Conservation (phyloP, 176 grass and related monocot genomes). For the Neostapfia colusana region DNA sequence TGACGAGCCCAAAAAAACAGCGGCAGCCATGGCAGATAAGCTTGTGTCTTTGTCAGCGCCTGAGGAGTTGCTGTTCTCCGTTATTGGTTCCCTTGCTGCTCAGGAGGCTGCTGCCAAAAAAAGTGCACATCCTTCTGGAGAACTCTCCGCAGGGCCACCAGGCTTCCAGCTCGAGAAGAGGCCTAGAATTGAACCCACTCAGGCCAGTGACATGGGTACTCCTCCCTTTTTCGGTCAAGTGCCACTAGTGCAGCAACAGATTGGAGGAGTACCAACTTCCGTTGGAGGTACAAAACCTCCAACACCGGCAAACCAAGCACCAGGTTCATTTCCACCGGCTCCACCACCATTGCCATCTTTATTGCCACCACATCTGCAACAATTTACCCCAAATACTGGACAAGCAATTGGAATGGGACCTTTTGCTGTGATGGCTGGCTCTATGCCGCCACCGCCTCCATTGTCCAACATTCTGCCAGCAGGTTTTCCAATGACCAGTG, state of each 20-base stretch:
- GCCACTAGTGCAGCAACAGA: conserved; percentile 48
- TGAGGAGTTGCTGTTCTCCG: conserved; percentile 50
- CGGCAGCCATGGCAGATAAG: conserved; percentile 91
- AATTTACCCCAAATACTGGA: conserved; percentile 57
- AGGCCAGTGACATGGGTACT: conserved; percentile 42
- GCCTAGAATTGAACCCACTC: conserved; percentile 55
- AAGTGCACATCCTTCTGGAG: conserved; percentile 36
- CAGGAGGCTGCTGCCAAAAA: conserved; percentile 69
- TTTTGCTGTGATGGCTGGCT: conserved; percentile 48
- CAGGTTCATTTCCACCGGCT: conserved; percentile 52
- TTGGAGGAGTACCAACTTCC: conserved; percentile 42
- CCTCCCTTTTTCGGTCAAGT: conserved; percentile 53
- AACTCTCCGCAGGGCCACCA: conserved; percentile 42
- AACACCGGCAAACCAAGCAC: conserved; percentile 39
- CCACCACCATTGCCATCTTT: conserved; percentile 63
- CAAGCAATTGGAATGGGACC: conserved; percentile 51
- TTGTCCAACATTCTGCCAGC: conserved; percentile 39
- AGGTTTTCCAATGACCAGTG: conserved; percentile 50
- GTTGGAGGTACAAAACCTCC: conserved; percentile 38
- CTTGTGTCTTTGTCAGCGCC: conserved; percentile 79
- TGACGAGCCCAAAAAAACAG: conserved; percentile 73
- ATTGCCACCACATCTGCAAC: conserved; percentile 58
- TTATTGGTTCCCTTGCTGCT: conserved; percentile 72
- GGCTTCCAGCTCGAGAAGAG: conserved; percentile 70
- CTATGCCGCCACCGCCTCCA: conserved; percentile 60